A percentile compares a stretch with the other conserved stretches of the same genome.
phyloP scores from a whole-genome alignment of 2,329 filamentous ascomycete genomes.

The Ophiocordyceps camponoti-leonardi region DNA sequence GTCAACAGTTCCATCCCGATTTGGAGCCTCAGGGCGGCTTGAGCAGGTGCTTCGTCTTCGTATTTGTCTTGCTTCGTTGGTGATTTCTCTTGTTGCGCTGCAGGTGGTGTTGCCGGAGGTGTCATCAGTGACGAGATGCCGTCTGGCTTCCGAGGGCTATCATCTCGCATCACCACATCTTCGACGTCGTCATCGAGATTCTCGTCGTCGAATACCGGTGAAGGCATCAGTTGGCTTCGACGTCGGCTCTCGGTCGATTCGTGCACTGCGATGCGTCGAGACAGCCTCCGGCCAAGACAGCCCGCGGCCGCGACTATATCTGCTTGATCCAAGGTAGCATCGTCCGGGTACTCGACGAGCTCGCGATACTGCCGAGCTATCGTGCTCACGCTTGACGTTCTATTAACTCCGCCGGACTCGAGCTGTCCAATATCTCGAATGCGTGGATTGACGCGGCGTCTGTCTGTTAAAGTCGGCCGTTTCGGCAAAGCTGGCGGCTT shows the following conservation, averaged over 20 bases:
- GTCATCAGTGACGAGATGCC: constrained; percentile 19
- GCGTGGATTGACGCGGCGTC: constrained; percentile 33
- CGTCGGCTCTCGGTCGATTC: neutral
- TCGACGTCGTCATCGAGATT: constrained; percentile 26
- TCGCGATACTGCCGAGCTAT: constrained; percentile 34
- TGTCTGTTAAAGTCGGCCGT: constrained; percentile 13
- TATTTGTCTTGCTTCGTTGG: neutral
- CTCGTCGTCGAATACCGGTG: constrained; percentile 24
- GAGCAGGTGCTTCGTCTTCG: neutral
- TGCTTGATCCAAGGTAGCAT: constrained; percentile 2
- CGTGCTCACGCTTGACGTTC: constrained; percentile 25
- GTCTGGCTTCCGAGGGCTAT: constrained; percentile 27
- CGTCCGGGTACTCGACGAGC: constrained; percentile 18
- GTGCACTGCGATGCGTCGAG: neutral
- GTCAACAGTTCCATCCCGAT: constrained; percentile 33
- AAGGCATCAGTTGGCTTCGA: constrained; percentile 4
- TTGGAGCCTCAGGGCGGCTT: constrained; percentile 25
- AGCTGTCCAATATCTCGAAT: constrained; percentile 31
- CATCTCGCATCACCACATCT: constrained; percentile 27
- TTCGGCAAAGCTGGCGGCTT: neutral
- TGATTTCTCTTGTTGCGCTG: neutral
- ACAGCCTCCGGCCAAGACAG: neutral
- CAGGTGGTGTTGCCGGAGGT: neutral
- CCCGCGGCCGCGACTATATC: neutral
- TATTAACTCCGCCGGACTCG: constrained; percentile 16